A percentile compares a stretch with the other conserved stretches of the same genome.
Evolutionary conservation across 306 rosid genomes (phyloP).

Genomic region (Inga laurina): DNA sequence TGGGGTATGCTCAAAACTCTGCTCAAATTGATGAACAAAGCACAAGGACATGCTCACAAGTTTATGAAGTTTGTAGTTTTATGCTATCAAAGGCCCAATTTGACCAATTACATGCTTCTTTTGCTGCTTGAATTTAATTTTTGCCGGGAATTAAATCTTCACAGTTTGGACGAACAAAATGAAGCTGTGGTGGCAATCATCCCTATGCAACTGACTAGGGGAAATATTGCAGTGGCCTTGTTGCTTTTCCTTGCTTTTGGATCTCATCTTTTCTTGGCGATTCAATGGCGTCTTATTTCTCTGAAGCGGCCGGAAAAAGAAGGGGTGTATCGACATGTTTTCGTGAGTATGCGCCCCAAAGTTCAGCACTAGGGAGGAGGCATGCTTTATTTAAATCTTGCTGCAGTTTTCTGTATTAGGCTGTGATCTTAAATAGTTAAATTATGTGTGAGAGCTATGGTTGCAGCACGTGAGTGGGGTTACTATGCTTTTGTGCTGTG

Average conservation of each 20-base stretch:
- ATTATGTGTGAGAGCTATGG: background rate
- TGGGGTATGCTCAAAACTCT: background rate
- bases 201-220: constrained; percentile 8
- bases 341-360: background rate
- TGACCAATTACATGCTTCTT: background rate
- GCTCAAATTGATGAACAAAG: constrained; percentile 6
- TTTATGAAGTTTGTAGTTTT: background rate
- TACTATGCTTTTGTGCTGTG: background rate
- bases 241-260: constrained; percentile 22
- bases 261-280: background rate
- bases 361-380: background rate
- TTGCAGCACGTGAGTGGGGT: background rate
- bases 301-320: background rate
- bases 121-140: constrained; percentile 6
- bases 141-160: constrained; percentile 23
- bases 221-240: constrained; percentile 7
- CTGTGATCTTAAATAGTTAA: background rate
- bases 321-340: background rate
- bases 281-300: background rate
- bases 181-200: constrained; percentile 22
- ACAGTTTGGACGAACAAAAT: constrained; percentile 27
- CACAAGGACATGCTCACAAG: background rate
- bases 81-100: background rate
- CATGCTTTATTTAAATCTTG: background rate
- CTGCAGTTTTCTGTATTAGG: background rate